Conservation (phyloP, 1,139 yeast genomes). For the Candida tunisiensis region DNA sequence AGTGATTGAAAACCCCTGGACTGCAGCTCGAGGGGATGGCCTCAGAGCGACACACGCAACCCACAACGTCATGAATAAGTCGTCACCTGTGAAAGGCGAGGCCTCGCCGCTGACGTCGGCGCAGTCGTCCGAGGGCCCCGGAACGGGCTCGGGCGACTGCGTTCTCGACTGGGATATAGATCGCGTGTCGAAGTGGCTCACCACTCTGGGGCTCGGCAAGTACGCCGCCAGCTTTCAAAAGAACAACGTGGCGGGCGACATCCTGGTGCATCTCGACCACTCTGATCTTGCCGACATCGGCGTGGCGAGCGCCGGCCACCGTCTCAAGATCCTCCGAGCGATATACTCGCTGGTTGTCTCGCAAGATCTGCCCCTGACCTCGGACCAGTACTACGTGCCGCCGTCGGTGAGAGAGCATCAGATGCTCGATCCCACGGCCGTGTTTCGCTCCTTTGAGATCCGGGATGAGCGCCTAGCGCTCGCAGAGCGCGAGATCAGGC, state of each 20-base stretch:
- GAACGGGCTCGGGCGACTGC: too few relatives aligned
- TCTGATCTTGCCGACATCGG: conserved; percentile 25
- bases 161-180: conserved; percentile 13
- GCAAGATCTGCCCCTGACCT: conserved; percentile 14
- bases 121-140: too few relatives aligned
- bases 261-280: conserved; percentile 21
- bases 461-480: conserved; percentile 17
- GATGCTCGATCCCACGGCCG: neutral
- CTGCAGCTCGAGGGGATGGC: too few relatives aligned
- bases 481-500: conserved; percentile 19
- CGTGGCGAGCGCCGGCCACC: conserved; percentile 22
- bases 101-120: too few relatives aligned
- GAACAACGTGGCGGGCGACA: conserved; percentile 24
- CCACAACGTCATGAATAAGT: too few relatives aligned
- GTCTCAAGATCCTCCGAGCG: conserved; percentile 20
- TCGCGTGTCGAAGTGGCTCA: conserved; percentile 13
- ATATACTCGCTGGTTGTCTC: conserved; percentile 16
- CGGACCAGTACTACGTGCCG: conserved; percentile 11
- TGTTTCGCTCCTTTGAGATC: neutral
- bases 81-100: too few relatives aligned
- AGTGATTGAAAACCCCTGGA: too few relatives aligned
- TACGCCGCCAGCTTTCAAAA: conserved; percentile 14
- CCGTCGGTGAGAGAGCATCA: conserved; percentile 1
- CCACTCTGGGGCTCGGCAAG: conserved; percentile 11
- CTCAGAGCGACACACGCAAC: too few relatives aligned